Conservation (phyloP, 345 rosid genomes). For the Sisymbrium altissimum region DNA sequence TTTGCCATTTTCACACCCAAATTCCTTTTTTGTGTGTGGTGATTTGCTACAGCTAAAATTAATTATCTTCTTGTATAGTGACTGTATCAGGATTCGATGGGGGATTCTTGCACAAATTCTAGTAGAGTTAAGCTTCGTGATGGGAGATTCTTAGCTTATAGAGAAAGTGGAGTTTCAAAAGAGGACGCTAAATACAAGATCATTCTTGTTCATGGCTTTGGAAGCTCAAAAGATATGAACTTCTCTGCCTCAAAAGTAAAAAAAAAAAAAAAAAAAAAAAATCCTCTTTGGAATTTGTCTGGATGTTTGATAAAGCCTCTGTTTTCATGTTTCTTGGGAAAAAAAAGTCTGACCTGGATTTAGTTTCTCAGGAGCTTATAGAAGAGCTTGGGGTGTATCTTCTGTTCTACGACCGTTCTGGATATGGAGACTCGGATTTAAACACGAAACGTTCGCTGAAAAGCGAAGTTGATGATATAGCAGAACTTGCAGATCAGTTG, state of each 20-base stretch:
- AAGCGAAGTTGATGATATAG: conserved; percentile 73
- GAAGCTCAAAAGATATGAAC: conserved; percentile 94
- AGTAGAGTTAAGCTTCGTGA: conserved; percentile 62
- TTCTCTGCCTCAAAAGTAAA: conserved; percentile 68
- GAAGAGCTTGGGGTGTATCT: conserved; percentile 67
- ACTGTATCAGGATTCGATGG: background rate
- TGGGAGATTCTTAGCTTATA: conserved; percentile 75
- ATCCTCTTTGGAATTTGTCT: no score
- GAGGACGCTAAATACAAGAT: conserved; percentile 52
- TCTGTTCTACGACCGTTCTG: conserved; percentile 72
- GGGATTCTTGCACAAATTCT: background rate
- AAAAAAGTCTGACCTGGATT: background rate
- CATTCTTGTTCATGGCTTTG: conserved; percentile 83
- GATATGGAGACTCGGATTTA: conserved; percentile 82
- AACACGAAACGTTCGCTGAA: conserved; percentile 52
- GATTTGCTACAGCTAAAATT: no score
- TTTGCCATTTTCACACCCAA: background rate
- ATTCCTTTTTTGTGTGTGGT: no score
- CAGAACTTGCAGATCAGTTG: conserved; percentile 74
- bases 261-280: no score
- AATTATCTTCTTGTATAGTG: background rate
- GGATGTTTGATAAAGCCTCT: background rate
- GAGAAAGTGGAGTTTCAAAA: conserved; percentile 69
- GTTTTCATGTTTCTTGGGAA: background rate
- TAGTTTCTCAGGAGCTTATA: conserved; percentile 59